Evolutionary conservation across 2,329 filamentous ascomycete genomes (phyloP), one percentile per base, ranked within the genome.

Genomic region (Hypoxylon sp.): DNA sequence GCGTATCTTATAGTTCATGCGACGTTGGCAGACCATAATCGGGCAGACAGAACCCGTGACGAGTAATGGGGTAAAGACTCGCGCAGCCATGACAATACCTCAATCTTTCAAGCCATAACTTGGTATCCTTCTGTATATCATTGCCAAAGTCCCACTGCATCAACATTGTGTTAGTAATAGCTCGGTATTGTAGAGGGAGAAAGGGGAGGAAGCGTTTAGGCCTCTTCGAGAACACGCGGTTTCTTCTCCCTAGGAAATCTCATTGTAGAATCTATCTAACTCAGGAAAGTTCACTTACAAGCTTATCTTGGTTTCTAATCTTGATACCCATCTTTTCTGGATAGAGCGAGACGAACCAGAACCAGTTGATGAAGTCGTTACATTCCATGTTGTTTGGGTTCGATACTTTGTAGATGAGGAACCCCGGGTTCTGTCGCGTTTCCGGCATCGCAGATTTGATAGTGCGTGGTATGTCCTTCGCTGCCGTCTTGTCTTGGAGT

Each of bases 1-100:
- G 24, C 24, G 24, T 4, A 4, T 26, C 24, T 26, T 26, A 26
- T 26, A 26, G 39, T 43, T 19, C 10, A 43, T 4, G 39, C n/a
- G 39, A 7, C 20, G 2, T 22, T 8, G 55, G 63, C 13, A 66
- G 11, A 7, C 63, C 63, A 26, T 62, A 66, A 20, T 63, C 56
- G 17, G 55, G 32, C 10, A 39, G 17, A 17, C 63, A 66, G 48
- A 66, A 63, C 8, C 59, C 59, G 41, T 66, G 63, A 11, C 46
- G 59, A 22, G 49, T 32, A 11, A 46, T 30, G 6, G 24, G 30
- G 15, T 13, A 28, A n/a, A 6, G 20, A 28, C 20, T 15, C 19
- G 34, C 46, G 26, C 13, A 11, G 19, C 15, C 17, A 19, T 44
- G 20, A 10, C 44, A 44, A 20, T 41, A 28, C n/a, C 28, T 46